Base-by-base conservation (phyloP, 1,284 basidiomycete genomes). In the Singerocomus inundabilis region DNA sequence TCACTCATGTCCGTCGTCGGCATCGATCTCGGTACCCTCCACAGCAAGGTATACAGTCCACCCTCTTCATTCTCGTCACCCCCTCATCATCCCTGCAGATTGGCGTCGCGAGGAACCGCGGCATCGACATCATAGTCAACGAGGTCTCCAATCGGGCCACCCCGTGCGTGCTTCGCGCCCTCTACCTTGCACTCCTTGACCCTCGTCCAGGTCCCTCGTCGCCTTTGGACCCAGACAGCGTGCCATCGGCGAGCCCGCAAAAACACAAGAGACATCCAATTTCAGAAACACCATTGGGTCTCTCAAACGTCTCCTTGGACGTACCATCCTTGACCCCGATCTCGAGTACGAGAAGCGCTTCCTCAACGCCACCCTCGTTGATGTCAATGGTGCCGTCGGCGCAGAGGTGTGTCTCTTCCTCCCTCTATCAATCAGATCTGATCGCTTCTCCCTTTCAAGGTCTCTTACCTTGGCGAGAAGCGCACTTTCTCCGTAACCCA, bases 251-350 rank as follows among this genome's bases (percentile, higher is more conserved):
- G 94, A 98, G 72, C 59, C 92, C 21, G 94, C 93, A 62, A 97
- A 97, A 77, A 97, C 91, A 2, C 91, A 94, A 59, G 94, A 98
- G 74, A 96, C 88, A n/a, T 94, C 92, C 59, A 97, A 97, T 75
- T 97, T 94, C 79, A 90, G 85, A 72, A 98, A 97, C 76, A 97
- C 94, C 34, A 79, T 95, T 65, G 94, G 94, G 42, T 87, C 84
- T 1, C 76, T 98, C 63, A 97, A 96, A 72, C 82, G 93, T 38
- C 79, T 97, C 46, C 77, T 94, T 60, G 93, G 93, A 11, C 81
- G 93, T 47, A 81, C 85, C 33, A 61, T 85, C 56, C 68, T 73
- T 44, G 93, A 95, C 70, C 78, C 85, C 18, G 91, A 95, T 70
- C 78, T 95, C 51, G 77, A 88, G 46, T 73, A 84, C 46, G 94